Evolutionary conservation across 2,329 filamentous ascomycete genomes (phyloP).

Genomic region (Sporothrix pallida): DNA sequence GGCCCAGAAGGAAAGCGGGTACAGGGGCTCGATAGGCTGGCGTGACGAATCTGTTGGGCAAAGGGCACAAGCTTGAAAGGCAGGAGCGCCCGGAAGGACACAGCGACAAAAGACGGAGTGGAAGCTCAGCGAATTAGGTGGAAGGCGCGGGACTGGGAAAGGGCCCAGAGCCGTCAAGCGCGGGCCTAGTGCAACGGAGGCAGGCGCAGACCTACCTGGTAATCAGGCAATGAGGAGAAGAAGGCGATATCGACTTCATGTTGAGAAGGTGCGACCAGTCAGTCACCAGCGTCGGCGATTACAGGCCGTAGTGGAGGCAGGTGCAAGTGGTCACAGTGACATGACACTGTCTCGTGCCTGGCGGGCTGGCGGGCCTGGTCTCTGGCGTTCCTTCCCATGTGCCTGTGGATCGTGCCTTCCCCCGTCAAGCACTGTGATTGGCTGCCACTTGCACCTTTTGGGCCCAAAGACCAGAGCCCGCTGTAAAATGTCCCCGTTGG

Average conservation of each 20-base stretch:
- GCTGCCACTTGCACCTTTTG: background rate
- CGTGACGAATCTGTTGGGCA: background rate
- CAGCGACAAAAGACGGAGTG: constrained; percentile 1
- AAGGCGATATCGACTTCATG: constrained; percentile 1
- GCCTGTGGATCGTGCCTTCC: background rate
- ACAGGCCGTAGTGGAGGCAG: background rate
- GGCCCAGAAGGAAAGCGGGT: background rate
- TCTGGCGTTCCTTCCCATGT: background rate
- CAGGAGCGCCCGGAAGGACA: background rate
- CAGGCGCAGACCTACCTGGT: background rate
- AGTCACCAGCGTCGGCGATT: background rate
- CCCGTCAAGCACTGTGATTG: background rate
- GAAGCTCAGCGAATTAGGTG: constrained; percentile 34
- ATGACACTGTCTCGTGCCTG: background rate
- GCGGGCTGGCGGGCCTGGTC: no score
- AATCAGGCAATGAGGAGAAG: background rate
- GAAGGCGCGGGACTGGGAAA: constrained; percentile 21
- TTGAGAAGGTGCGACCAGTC: constrained; percentile 4
- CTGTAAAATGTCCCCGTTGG: background rate
- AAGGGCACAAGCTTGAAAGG: background rate
- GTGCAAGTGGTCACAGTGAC: background rate
- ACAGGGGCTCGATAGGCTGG: background rate
- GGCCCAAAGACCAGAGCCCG: background rate
- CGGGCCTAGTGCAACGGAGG: background rate
- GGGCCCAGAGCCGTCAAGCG: background rate